Evolutionary conservation across 2,329 filamentous ascomycete species (phyloP).

Genomic region (Simplicillium sp.): DNA sequence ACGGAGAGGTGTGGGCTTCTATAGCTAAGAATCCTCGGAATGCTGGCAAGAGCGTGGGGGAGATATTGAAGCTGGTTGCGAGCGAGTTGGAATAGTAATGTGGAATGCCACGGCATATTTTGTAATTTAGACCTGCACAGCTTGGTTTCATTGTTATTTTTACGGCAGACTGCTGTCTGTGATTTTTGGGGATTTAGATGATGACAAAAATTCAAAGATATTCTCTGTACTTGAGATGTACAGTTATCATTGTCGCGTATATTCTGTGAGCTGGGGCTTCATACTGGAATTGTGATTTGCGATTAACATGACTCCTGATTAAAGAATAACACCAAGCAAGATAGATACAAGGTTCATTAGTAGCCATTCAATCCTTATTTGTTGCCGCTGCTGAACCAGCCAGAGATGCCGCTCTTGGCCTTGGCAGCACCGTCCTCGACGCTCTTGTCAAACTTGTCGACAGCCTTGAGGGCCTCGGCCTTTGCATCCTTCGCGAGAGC

Average conservation of each 20-base stretch:
- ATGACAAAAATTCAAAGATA: neutral
- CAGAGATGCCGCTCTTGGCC: conserved; percentile 73
- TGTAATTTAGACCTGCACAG: neutral
- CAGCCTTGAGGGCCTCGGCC: conserved; percentile 57
- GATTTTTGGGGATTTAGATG: neutral
- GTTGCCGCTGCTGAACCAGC: conserved; percentile 67
- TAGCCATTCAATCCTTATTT: conserved; percentile 13
- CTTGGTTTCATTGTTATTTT: neutral
- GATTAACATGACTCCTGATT: too few species aligned
- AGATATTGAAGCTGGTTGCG: conserved; percentile 74
- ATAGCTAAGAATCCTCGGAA: conserved; percentile 82
- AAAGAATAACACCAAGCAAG: too few species aligned
- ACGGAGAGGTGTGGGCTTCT: conserved; percentile 86
- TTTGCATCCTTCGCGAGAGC: conserved; percentile 53
- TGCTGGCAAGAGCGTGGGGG: conserved; percentile 63
- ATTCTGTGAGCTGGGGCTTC: too few species aligned
- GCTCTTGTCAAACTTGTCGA: conserved; percentile 75
- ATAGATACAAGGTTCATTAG: too few species aligned
- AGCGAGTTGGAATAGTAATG: conserved; percentile 25
- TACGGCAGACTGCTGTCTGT: too few species aligned
- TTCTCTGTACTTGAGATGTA: neutral
- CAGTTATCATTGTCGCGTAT: too few species aligned
- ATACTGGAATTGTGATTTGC: too few species aligned
- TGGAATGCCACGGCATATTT: neutral
- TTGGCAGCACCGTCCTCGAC: conserved; percentile 71